Evolutionary conservation across 805 yeast genomes (phyloP), one percentile per base, ranked within the genome.

Genomic region (Kluyveromyces dobzhanskii): DNA sequence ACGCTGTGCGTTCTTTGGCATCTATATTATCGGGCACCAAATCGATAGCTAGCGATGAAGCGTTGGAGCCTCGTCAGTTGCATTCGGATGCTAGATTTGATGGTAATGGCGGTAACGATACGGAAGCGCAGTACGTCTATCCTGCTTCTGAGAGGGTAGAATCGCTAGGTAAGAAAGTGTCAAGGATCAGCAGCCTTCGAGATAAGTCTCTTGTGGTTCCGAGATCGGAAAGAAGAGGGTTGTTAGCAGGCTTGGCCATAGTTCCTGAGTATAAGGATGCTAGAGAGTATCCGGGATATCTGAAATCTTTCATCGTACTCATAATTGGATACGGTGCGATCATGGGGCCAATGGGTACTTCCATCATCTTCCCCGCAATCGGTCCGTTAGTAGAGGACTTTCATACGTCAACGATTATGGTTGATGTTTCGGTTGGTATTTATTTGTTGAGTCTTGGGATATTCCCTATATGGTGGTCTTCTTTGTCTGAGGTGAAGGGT

Each of bases 401-500:
- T 13, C 32, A 78, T 31, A 79, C 94, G 0, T 51, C 74, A 4
- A 71, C 70, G 1, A 63, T 77, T 21, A 67, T 74, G 50, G 85
- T 85, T 18, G 85, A 85, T 51, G 69, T 85, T 13, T 76, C 90
- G 2, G 85, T 85, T 37, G 95, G 95, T 48, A 70, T 85, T 10
- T 86, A 85, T 54, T 60, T 85, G 19, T 53, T 85, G 11, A 68
- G 87, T 1, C 53, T 86, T 26, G 95, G 95, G 12, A 65, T 86
- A 1, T 77, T 84, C 50, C 95, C 95, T 2, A 54, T 86, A 32
- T 85, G 94, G 92, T 86, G 95, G 94, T 80, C 90, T 5, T 75
- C 80, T 8, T 71, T 83, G 41, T 77, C 87, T 30, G 95, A 86
- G 54, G 60, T 69, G 38, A 71, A 73, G 45, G 95, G 95, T 2